Percentiles rank a stretch among this genome's conserved stretches.
These are phyloP conservation scores for Mycosphaerella sp. DNA, from an alignment of 2,329 filamentous ascomycete genomes.

Conservation along the genomic window DNA sequence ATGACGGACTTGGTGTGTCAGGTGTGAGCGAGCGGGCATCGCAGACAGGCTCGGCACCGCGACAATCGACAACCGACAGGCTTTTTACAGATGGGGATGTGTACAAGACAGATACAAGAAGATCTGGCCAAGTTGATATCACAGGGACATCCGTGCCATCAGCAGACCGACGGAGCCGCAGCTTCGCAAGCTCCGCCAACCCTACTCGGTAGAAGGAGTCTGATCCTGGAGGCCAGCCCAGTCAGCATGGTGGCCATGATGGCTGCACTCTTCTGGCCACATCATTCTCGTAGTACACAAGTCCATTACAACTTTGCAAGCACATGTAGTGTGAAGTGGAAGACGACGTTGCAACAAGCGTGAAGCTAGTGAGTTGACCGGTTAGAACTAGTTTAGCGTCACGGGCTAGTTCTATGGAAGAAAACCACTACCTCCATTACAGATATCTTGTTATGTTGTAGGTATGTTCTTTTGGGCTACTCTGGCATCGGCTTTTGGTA, in stretches of 20 bases:
- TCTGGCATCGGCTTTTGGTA: too few species aligned
- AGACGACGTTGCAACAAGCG: background rate
- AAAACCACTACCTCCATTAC: too few species aligned
- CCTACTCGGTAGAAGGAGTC: background rate
- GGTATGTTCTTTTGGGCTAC: too few species aligned
- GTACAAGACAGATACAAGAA: background rate
- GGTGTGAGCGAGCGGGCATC: background rate
- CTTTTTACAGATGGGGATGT: too few species aligned
- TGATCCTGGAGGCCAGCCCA: background rate
- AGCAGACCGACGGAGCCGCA: background rate
- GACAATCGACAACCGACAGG: background rate
- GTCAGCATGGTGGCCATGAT: background rate
- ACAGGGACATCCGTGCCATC: background rate
- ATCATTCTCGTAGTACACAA: background rate
- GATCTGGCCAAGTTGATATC: background rate
- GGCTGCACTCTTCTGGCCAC: background rate
- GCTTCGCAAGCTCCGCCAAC: background rate
- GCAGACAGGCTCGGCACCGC: background rate
- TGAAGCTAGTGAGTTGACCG: background rate
- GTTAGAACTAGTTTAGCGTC: too few species aligned
- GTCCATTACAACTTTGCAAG: background rate
- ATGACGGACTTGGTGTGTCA: background rate
- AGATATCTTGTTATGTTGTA: too few species aligned
- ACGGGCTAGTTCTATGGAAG: too few species aligned
- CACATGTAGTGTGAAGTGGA: background rate